Evolutionary conservation across 306 rosid genomes (phyloP).

Genomic region (apple (Malus domestica)): DNA sequence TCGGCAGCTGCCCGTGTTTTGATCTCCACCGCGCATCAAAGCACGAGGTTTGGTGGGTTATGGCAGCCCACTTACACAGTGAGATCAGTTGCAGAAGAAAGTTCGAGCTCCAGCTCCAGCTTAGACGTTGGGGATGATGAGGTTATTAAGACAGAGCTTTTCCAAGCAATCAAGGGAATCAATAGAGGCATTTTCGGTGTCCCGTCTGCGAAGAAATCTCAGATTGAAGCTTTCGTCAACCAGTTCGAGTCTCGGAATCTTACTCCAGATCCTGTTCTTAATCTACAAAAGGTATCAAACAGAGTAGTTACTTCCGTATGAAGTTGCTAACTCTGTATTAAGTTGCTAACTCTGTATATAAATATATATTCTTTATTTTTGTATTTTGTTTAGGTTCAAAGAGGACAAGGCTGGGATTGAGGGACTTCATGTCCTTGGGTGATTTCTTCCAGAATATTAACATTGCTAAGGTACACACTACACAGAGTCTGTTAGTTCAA

Average conservation of each 20-base stretch:
- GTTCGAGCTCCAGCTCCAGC: slow-evolving; percentile 15
- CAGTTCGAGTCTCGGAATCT: slow-evolving; percentile 63
- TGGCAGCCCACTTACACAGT: slow-evolving; percentile 22
- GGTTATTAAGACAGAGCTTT: slow-evolving; percentile 36
- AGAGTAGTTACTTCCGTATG: neutral
- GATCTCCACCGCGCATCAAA: slow-evolving; percentile 15
- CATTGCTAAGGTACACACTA: slow-evolving; percentile 46
- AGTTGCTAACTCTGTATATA: neutral
- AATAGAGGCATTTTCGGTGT: slow-evolving; percentile 77
- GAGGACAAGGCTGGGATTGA: slow-evolving; percentile 77
- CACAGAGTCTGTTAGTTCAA: too few species aligned
- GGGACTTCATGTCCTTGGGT: slow-evolving; percentile 77
- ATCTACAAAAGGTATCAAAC: slow-evolving; percentile 50
- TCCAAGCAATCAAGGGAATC: slow-evolving; percentile 49
- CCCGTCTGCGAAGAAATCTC: slow-evolving; percentile 59
- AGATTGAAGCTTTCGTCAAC: slow-evolving; percentile 50
- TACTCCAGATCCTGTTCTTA: slow-evolving; percentile 57
- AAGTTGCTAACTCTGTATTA: too few species aligned
- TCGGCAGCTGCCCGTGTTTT: slow-evolving; percentile 28
- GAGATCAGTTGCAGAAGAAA: slow-evolving; percentile 36
- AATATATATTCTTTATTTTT: neutral
- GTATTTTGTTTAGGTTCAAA: slow-evolving; percentile 50
- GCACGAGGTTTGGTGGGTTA: slow-evolving; percentile 33
- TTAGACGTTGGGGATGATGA: slow-evolving; percentile 38
- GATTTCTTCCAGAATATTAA: slow-evolving; percentile 69